A percentile compares a stretch with the other conserved stretches of the same genome.
phyloP scores from a whole-genome alignment of 345 rosid genomes.

The Litchi chinensis region DNA sequence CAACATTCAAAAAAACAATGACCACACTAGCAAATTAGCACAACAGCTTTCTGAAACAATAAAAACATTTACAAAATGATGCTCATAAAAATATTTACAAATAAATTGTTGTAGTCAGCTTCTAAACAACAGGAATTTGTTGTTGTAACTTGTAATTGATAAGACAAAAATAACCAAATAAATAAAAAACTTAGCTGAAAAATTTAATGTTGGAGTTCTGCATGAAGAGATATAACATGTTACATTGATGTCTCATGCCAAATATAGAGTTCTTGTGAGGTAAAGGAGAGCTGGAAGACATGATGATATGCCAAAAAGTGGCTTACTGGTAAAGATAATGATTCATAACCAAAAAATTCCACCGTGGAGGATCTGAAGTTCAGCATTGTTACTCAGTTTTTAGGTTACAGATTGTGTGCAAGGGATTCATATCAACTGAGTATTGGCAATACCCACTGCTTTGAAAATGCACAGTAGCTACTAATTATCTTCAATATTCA shows the following conservation, averaged over 20 bases:
- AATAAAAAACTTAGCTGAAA: not conserved
- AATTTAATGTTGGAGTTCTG: not conserved
- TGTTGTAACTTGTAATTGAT: not conserved
- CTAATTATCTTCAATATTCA: too few species aligned
- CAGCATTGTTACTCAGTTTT: not conserved
- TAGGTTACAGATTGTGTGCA: not conserved
- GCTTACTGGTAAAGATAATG: not conserved
- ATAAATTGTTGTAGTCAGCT: not conserved
- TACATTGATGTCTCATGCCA: not conserved
- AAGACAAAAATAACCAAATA: not conserved
- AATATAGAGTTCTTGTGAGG: not conserved
- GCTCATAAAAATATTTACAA: not conserved
- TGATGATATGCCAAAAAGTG: not conserved
- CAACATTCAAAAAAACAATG: slow-evolving; percentile 13
- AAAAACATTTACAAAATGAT: not conserved
- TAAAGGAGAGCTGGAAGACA: not conserved
- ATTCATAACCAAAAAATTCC: not conserved
- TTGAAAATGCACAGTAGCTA: not conserved
- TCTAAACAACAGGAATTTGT: not conserved
- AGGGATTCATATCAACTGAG: not conserved
- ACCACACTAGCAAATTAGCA: slow-evolving; percentile 3
- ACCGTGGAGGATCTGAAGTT: not conserved
- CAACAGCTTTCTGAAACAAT: not conserved
- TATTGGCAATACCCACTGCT: not conserved
- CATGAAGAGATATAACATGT: not conserved